These are phyloP conservation scores for Microstegium vimineum DNA, from an alignment of 176 grass and related monocot species.

Conservation along the genomic window DNA sequence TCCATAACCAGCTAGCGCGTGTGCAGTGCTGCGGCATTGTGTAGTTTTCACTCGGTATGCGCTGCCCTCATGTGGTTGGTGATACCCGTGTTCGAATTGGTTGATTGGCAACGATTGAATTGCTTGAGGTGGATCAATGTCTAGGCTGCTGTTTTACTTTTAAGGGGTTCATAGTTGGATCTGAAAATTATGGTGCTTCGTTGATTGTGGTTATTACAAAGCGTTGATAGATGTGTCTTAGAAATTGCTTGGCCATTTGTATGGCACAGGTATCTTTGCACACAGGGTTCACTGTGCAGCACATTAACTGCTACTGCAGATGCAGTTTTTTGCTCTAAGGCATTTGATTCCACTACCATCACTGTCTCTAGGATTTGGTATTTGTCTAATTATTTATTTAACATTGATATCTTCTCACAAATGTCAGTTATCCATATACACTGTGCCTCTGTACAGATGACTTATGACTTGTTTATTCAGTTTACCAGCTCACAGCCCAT, in stretches of 20 bases:
- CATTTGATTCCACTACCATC: not conserved
- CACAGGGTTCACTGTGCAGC: not conserved
- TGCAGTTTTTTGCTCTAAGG: not conserved
- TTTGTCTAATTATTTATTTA: not conserved
- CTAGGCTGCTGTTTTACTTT: not conserved
- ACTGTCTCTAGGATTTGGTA: not conserved
- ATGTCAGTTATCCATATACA: not conserved
- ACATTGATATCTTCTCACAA: not conserved
- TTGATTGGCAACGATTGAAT: conserved; percentile 16
- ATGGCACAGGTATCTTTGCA: not conserved
- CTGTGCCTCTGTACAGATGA: not conserved
- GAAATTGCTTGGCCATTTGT: not conserved
- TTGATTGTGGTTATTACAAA: not conserved
- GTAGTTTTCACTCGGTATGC: not conserved
- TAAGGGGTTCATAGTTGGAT: not conserved
- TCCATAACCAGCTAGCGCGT: not conserved
- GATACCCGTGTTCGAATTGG: not conserved
- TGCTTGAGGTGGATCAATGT: not conserved
- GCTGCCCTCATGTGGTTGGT: not conserved
- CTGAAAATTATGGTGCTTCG: not conserved
- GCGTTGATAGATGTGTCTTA: not conserved
- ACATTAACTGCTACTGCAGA: not conserved
- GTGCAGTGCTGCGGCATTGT: conserved; percentile 32
- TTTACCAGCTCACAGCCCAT: not conserved
- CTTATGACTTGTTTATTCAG: not conserved